These are phyloP conservation scores for Russula olivacea DNA, from an alignment of 768 basidiomycete genomes.

Conservation along the genomic window DNA sequence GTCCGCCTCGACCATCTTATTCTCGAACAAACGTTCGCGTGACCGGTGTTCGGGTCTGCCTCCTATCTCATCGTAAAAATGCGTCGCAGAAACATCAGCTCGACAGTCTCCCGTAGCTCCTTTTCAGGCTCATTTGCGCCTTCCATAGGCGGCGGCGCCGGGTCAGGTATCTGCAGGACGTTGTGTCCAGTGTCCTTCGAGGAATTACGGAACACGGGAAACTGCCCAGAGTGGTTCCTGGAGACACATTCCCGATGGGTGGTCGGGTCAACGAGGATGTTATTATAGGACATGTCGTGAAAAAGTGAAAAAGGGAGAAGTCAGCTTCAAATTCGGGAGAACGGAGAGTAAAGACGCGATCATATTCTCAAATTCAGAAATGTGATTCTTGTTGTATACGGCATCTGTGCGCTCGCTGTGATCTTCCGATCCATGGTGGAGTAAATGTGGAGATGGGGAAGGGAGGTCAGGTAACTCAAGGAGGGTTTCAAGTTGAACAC, in stretches of 20 bases:
- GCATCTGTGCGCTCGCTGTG: background rate
- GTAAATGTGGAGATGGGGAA: background rate
- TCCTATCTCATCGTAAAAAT: background rate
- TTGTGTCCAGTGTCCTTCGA: background rate
- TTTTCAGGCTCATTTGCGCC: background rate
- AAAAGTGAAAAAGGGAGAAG: too few species aligned
- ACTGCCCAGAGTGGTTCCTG: background rate
- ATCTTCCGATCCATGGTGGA: background rate
- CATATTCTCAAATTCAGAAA: background rate
- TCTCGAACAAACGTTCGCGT: conserved; percentile 2
- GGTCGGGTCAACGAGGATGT: conserved; percentile 18
- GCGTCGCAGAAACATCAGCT: background rate
- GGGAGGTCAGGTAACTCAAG: background rate
- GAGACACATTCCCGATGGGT: conserved; percentile 15
- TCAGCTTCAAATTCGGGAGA: too few species aligned
- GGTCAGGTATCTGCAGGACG: background rate
- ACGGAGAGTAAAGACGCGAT: background rate
- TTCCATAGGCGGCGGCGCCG: background rate
- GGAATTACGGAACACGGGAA: background rate
- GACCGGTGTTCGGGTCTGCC: background rate
- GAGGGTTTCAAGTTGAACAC: background rate
- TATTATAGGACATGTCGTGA: conserved; percentile 12
- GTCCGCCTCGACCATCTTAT: background rate
- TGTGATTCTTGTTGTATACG: background rate
- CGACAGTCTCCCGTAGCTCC: background rate